phyloP scores from a whole-genome alignment of 805 yeast species.

The Suhomyces sp. region DNA sequence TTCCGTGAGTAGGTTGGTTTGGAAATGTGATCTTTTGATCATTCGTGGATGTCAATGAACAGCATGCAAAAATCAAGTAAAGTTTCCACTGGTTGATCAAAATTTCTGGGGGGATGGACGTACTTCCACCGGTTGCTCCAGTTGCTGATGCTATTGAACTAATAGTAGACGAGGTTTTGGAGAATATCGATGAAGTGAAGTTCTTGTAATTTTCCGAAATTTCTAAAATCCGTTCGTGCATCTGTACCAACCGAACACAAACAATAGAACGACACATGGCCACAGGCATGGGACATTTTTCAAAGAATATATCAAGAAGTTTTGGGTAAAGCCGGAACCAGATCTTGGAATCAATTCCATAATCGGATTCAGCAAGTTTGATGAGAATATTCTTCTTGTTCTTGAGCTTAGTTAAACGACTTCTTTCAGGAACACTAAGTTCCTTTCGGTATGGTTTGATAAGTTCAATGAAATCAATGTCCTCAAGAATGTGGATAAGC shows the following conservation, averaged over 20 bases:
- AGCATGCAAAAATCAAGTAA: constrained; percentile 86
- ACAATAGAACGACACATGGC: constrained; percentile 91
- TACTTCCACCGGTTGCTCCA: background rate
- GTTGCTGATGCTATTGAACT: background rate
- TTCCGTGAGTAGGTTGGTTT: constrained; percentile 55
- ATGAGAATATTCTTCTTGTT: constrained; percentile 68
- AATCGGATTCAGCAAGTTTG: constrained; percentile 81
- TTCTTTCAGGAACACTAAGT: constrained; percentile 74
- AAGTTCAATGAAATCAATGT: constrained; percentile 63
- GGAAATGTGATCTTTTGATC: constrained; percentile 72
- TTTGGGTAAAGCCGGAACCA: constrained; percentile 90
- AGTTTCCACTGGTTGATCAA: constrained; percentile 86
- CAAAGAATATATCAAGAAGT: constrained; percentile 68
- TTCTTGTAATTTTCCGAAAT: constrained; percentile 48
- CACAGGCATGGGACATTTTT: constrained; percentile 85
- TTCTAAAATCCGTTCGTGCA: constrained; percentile 66
- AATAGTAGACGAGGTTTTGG: constrained; percentile 17
- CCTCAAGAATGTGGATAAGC: constrained; percentile 72
- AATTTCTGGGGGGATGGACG: constrained; percentile 57
- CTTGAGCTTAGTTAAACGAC: constrained; percentile 63
- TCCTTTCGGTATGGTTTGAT: constrained; percentile 51
- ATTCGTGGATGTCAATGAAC: constrained; percentile 83
- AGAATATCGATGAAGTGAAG: constrained; percentile 37
- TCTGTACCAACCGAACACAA: constrained; percentile 82
- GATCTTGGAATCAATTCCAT: constrained; percentile 94